Conservation (phyloP, 495 filamentous ascomycete species). For the Penicillium silybi region DNA sequence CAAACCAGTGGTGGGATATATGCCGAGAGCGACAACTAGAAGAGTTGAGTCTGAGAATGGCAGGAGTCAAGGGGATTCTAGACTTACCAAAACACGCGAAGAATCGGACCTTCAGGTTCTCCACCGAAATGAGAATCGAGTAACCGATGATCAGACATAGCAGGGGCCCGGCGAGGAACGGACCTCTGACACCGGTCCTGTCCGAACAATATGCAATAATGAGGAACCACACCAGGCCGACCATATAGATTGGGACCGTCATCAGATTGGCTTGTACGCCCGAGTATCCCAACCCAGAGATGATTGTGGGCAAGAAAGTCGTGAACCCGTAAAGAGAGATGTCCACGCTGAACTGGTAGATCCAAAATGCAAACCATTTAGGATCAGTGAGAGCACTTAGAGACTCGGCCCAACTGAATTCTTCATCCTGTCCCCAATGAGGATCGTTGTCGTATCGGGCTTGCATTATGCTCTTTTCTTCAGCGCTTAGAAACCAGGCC, state of each 20-base stretch:
- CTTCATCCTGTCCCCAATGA: conserved; percentile 9
- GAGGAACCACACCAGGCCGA: conserved; percentile 8
- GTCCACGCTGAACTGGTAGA: conserved; percentile 13
- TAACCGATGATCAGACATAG: conserved; percentile 14
- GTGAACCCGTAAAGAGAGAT: conserved; percentile 11
- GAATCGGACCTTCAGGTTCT: conserved; percentile 8
- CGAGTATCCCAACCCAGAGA: conserved; percentile 9
- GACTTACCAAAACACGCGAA: conserved; percentile 15
- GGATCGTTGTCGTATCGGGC: conserved; percentile 12
- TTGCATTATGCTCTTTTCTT: conserved; percentile 10
- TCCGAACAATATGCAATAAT: conserved; percentile 9
- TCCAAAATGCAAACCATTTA: conserved; percentile 14
- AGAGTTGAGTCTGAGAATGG: not conserved
- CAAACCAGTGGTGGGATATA: conserved; percentile 15
- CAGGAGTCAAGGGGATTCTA: not conserved
- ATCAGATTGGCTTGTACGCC: conserved; percentile 10
- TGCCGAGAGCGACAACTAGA: conserved; percentile 10
- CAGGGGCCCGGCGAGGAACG: conserved; percentile 11
- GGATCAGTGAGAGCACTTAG: conserved; percentile 6
- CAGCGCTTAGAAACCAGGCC: conserved; percentile 8
- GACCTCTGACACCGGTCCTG: conserved; percentile 3
- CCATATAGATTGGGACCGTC: conserved; percentile 11
- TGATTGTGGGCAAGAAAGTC: conserved; percentile 6
- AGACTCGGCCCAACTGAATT: conserved; percentile 6
- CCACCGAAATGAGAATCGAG: conserved; percentile 13